Evolutionary conservation across 257 asterid genomes (phyloP).

Genomic region (Phtheirospermum japonicum): DNA sequence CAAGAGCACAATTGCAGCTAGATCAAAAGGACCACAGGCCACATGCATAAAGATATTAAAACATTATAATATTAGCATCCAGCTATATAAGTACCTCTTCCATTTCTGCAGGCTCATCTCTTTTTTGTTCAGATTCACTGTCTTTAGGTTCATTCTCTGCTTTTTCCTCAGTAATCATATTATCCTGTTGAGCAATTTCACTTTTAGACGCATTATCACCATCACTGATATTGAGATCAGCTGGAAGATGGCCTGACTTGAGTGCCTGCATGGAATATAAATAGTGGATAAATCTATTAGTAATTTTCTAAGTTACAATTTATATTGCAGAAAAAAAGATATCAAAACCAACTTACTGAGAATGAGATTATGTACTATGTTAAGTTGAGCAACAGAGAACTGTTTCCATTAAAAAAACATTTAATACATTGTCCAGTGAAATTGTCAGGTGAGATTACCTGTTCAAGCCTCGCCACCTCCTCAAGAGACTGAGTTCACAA

Average conservation of each 20-base stretch:
- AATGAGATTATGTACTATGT: background rate
- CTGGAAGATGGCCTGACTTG: slow-evolving; percentile 93
- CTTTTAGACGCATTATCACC: slow-evolving; percentile 38
- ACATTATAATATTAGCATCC: background rate
- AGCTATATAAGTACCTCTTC: slow-evolving; percentile 58
- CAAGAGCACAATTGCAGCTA: background rate
- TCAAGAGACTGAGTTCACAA: slow-evolving; percentile 94
- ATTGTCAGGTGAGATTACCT: slow-evolving; percentile 32
- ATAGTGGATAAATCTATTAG: slow-evolving; percentile 10
- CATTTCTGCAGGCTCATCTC: slow-evolving; percentile 69
- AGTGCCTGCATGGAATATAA: slow-evolving; percentile 59
- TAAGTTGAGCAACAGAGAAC: background rate
- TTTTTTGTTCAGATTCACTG: slow-evolving; percentile 44
- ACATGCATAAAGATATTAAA: background rate
- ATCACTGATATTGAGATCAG: slow-evolving; percentile 58
- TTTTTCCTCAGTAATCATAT: slow-evolving; percentile 55
- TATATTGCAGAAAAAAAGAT: background rate
- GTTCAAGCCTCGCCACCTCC: slow-evolving; percentile 99
- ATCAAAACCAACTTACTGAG: background rate
- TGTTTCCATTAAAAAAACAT: background rate
- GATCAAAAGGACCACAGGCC: background rate
- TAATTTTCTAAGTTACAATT: slow-evolving; percentile 3
- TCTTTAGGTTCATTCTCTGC: slow-evolving; percentile 37
- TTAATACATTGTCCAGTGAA: background rate
- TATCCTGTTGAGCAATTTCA: slow-evolving; percentile 49